phyloP scores from a whole-genome alignment of 2,329 filamentous ascomycete genomes.

The Xylariomycetidae sp. region DNA sequence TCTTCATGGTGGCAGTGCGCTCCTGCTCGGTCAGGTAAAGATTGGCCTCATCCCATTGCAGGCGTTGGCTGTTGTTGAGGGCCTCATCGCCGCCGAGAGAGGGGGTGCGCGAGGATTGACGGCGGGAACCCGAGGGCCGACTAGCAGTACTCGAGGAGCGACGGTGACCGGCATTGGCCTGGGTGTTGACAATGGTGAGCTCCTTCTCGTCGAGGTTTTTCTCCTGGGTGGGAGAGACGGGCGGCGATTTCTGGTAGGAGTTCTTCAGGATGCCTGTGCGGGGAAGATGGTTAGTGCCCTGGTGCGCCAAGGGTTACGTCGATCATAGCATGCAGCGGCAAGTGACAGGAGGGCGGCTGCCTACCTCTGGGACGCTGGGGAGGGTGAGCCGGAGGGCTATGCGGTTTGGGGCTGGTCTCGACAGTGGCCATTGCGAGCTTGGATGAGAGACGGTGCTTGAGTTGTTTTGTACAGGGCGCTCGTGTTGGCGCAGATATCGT shows the following conservation, averaged over 20 bases:
- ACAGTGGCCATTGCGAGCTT: conserved; percentile 26
- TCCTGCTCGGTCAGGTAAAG: conserved; percentile 96
- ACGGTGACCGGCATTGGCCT: conserved; percentile 85
- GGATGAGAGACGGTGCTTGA: no score
- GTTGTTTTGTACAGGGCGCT: no score
- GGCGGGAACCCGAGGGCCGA: conserved; percentile 59
- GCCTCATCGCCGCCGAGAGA: conserved; percentile 41
- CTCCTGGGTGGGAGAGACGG: conserved; percentile 43
- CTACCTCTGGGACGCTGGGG: conserved; percentile 27
- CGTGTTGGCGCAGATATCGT: no score
- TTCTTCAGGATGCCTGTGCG: conserved; percentile 86
- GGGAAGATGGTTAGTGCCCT: not conserved
- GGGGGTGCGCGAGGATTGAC: conserved; percentile 54
- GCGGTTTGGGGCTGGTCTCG: conserved; percentile 19
- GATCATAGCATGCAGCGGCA: not conserved
- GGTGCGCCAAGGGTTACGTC: no score
- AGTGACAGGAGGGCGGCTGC: not conserved
- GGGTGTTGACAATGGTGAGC: conserved; percentile 86
- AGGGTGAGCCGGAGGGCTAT: conserved; percentile 14
- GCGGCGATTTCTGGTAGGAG: conserved; percentile 60
- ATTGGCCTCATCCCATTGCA: conserved; percentile 99
- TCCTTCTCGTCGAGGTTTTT: conserved; percentile 69
- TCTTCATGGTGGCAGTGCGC: conserved; percentile 95
- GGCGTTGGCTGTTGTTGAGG: conserved; percentile 58
- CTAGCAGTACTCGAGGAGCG: conserved; percentile 71